phyloP scores from a whole-genome alignment of 2,329 filamentous ascomycete species.

The Penicillium sp. region DNA sequence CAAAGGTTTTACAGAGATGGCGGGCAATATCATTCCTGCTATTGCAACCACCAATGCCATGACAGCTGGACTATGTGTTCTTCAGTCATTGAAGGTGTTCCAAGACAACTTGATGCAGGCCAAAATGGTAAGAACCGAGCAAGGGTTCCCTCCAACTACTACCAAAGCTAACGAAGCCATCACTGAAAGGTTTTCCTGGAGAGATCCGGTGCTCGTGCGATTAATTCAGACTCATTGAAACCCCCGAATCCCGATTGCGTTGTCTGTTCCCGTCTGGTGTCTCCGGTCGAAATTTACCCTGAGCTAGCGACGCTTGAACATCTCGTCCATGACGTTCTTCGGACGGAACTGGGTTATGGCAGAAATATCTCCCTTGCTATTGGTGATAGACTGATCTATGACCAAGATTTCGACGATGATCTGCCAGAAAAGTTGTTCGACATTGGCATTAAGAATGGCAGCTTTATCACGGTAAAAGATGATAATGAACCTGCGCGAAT shows the following conservation, averaged over 20 bases:
- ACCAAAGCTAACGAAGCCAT: neutral
- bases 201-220: conserved; percentile 57
- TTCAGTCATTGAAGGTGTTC: conserved; percentile 90
- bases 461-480: conserved; percentile 79
- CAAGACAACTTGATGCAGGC: conserved; percentile 66
- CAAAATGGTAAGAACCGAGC: conserved; percentile 61
- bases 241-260: conserved; percentile 77
- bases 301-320: conserved; percentile 72
- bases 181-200: conserved; percentile 69
- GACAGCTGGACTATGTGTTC: conserved; percentile 84
- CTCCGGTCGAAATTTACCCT: conserved; percentile 65
- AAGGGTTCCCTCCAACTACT: neutral
- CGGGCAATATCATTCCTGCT: conserved; percentile 96
- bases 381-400: conserved; percentile 76
- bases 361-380: conserved; percentile 78
- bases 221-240: conserved; percentile 55
- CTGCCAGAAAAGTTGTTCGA: conserved; percentile 74
- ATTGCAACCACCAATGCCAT: conserved; percentile 98
- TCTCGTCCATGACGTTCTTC: conserved; percentile 72
- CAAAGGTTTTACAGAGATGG: conserved; percentile 66
- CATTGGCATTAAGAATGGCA: conserved; percentile 69
- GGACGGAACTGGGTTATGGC: conserved; percentile 68
- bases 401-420: conserved; percentile 84
- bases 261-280: conserved; percentile 74
- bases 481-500: conserved; percentile 72